These are phyloP conservation scores for Schwanniomyces polymorphus DNA, from an alignment of 805 yeast genomes.

Conservation along the genomic window DNA sequence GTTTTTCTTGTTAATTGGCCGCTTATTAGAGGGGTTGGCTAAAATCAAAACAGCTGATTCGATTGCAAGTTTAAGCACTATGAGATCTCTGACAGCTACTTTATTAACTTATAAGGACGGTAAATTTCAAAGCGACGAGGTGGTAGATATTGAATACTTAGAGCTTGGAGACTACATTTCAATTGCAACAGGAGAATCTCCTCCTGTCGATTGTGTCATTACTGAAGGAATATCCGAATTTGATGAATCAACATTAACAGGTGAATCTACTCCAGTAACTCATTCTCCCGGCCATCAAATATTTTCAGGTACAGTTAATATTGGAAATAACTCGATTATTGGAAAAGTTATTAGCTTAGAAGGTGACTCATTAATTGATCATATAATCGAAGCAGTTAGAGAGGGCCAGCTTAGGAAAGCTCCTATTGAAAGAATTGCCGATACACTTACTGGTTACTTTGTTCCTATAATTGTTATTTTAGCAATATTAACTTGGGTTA, in stretches of 20 bases:
- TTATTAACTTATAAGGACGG: slow-evolving; percentile 30
- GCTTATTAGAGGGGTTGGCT: slow-evolving; percentile 65
- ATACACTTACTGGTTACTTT: slow-evolving; percentile 64
- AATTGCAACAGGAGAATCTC: slow-evolving; percentile 57
- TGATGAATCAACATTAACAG: slow-evolving; percentile 64
- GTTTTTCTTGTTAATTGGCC: slow-evolving; percentile 69
- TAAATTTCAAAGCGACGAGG: slow-evolving; percentile 23
- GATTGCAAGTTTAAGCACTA: slow-evolving; percentile 49
- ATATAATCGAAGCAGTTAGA: slow-evolving; percentile 66
- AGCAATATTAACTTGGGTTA: slow-evolving; percentile 64
- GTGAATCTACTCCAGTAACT: slow-evolving; percentile 60
- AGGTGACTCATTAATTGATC: slow-evolving; percentile 67
- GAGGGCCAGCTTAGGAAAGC: slow-evolving; percentile 74
- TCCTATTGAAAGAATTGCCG: slow-evolving; percentile 72
- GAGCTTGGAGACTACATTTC: slow-evolving; percentile 54
- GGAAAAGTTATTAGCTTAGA: slow-evolving; percentile 59
- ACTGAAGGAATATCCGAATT: slow-evolving; percentile 48
- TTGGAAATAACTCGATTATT: slow-evolving; percentile 53
- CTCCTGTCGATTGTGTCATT: slow-evolving; percentile 57
- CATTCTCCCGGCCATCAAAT: slow-evolving; percentile 63
- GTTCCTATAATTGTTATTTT: slow-evolving; percentile 66
- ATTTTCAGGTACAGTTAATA: slow-evolving; percentile 71
- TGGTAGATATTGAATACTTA: slow-evolving; percentile 41
- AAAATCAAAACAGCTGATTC: slow-evolving; percentile 69
- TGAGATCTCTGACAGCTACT: slow-evolving; percentile 53